These are phyloP conservation scores for Cyclotella atomus DNA, from an alignment of 108 stramenopile species.

Conservation along the genomic window DNA sequence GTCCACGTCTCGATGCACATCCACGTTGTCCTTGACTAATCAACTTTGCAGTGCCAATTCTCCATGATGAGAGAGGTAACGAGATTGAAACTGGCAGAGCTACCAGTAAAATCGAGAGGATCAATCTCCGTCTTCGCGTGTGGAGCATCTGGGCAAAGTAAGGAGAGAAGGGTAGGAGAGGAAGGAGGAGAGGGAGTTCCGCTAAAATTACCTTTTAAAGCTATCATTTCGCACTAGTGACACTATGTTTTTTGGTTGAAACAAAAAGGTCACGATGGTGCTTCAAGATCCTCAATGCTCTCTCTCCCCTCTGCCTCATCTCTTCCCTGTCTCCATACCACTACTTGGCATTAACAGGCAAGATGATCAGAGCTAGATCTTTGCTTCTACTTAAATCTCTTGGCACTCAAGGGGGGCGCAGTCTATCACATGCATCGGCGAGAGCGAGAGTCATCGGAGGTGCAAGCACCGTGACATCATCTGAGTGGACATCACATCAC, in stretches of 20 bases:
- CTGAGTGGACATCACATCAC: slow-evolving; percentile 1
- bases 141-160: too few relatives aligned
- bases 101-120: background rate
- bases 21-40: background rate
- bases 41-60: background rate
- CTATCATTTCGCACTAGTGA: too few relatives aligned
- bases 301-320: background rate
- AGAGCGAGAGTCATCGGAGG: background rate
- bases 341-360: background rate
- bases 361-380: background rate
- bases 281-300: too few relatives aligned
- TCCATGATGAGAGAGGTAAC: background rate
- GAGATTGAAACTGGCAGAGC: background rate
- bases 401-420: background rate
- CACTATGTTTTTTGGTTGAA: too few relatives aligned
- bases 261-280: background rate
- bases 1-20: background rate
- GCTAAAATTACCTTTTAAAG: background rate
- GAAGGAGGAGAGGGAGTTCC: background rate
- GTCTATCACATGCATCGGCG: background rate
- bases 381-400: background rate
- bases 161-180: too few relatives aligned
- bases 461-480: background rate
- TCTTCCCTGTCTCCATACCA: background rate
- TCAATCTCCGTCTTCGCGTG: background rate